Percentiles rank a stretch among this genome's conserved stretches.
phyloP scores from a whole-genome alignment of 2,329 filamentous ascomycete genomes.

The Ascosphaera pollenicola region DNA sequence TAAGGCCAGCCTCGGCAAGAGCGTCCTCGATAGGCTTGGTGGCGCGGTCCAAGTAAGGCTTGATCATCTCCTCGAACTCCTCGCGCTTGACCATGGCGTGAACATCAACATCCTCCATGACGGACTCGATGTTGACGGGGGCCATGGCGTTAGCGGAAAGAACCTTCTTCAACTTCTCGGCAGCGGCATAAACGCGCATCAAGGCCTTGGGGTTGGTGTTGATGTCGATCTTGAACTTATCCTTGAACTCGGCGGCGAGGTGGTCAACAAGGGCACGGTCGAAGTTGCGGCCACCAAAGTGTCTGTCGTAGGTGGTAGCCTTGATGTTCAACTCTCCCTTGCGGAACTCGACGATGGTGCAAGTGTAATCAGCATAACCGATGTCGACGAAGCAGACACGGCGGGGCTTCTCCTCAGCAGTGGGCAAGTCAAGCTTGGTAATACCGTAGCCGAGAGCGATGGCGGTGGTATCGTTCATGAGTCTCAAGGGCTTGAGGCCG shows the following conservation, averaged over 20 bases:
- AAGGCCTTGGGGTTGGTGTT: constrained; percentile 72
- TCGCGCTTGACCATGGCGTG: constrained; percentile 74
- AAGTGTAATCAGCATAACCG: constrained; percentile 89
- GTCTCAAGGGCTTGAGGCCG: constrained; percentile 71
- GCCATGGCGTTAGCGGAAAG: constrained; percentile 86
- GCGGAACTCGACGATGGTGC: constrained; percentile 83
- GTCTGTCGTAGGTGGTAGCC: constrained; percentile 76
- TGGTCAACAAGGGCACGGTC: constrained; percentile 90
- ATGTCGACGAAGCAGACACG: constrained; percentile 86
- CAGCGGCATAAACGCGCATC: constrained; percentile 65
- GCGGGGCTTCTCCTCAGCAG: constrained; percentile 72
- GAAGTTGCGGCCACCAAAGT: constrained; percentile 94
- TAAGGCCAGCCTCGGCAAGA: constrained; percentile 80
- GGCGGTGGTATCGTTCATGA: constrained; percentile 97
- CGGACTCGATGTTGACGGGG: constrained; percentile 86
- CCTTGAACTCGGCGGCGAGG: constrained; percentile 87
- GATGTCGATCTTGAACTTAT: constrained; percentile 96
- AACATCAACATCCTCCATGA: constrained; percentile 97
- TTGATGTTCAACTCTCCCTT: constrained; percentile 94
- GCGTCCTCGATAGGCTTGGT: constrained; percentile 67
- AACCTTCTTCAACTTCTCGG: constrained; percentile 97
- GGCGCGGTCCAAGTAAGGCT: constrained; percentile 56
- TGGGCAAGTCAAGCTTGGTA: constrained; percentile 85
- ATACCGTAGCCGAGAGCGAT: constrained; percentile 93
- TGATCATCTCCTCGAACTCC: constrained; percentile 77